Evolutionary conservation across 441 rosid species (phyloP).

Genomic region (Populus hybrid): DNA sequence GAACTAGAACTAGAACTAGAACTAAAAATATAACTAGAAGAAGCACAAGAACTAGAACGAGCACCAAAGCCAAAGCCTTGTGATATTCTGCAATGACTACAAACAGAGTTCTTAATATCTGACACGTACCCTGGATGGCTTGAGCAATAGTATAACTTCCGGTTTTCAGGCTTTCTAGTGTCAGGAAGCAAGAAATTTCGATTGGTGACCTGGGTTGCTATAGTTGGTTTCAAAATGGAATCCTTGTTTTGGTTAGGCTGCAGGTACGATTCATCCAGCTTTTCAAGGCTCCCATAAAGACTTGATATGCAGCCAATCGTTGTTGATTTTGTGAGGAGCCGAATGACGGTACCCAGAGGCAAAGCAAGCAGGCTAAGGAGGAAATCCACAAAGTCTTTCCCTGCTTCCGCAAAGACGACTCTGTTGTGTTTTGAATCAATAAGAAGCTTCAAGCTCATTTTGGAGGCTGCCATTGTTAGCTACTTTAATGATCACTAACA

Average conservation of each 20-base stretch:
- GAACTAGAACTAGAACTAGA: too few species aligned
- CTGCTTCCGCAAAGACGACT: constrained; percentile 30
- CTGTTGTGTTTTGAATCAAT: constrained; percentile 5
- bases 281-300: constrained; percentile 23
- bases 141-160: not conserved
- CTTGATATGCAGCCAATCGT: constrained; percentile 21
- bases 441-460: constrained; percentile 20
- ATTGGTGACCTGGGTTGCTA: not conserved
- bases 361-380: constrained; percentile 23
- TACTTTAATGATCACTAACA: too few species aligned
- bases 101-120: not conserved
- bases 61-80: too few species aligned
- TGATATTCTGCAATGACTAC: not conserved
- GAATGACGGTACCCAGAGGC: constrained; percentile 20
- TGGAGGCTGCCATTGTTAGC: not conserved
- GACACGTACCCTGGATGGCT: not conserved
- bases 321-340: constrained; percentile 6
- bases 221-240: constrained; percentile 7
- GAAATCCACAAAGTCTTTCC: constrained; percentile 30
- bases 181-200: constrained; percentile 14
- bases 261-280: constrained; percentile 5
- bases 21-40: too few species aligned
- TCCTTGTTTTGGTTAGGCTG: constrained; percentile 9
- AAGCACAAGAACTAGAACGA: too few species aligned
- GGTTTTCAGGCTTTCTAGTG: not conserved